Percentiles rank a stretch among this genome's conserved stretches.
phyloP scores from a whole-genome alignment of 1,284 basidiomycete genomes.

The Austroboletus niveus region DNA sequence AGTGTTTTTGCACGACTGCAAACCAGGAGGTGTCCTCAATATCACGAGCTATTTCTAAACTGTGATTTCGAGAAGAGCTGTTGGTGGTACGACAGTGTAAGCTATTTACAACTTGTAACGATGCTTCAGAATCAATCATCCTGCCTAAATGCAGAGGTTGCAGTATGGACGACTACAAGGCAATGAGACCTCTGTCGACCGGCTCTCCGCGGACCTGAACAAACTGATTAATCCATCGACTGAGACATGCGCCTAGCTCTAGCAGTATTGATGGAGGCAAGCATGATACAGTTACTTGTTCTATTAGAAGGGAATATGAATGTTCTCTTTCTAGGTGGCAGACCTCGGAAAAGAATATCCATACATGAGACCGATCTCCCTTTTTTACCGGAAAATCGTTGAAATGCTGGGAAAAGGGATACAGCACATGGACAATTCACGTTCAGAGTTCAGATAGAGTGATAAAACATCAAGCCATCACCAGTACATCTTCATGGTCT shows the following conservation, averaged over 20 bases:
- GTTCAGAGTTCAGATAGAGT: neutral
- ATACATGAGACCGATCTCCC: neutral
- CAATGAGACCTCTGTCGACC: neutral
- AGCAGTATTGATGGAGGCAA: neutral
- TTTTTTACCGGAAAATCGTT: neutral
- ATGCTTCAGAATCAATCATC: neutral
- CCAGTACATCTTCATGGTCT: neutral
- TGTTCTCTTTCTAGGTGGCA: neutral
- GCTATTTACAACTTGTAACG: neutral
- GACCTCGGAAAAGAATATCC: neutral
- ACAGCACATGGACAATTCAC: neutral
- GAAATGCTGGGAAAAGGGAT: neutral
- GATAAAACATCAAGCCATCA: neutral
- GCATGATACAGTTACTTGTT: neutral
- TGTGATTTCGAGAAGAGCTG: too few relatives aligned
- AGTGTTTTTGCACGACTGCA: neutral
- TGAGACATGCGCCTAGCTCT: too few relatives aligned
- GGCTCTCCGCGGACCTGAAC: neutral
- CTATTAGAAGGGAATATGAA: neutral
- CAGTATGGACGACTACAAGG: neutral
- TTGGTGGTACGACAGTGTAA: neutral
- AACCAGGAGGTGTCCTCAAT: neutral
- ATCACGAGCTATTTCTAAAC: too few relatives aligned
- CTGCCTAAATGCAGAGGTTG: neutral
- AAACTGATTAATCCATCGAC: too few relatives aligned